Evolutionary conservation across 306 rosid species (phyloP), one percentile per base, ranked within the genome.

Genomic region (Purshia tridentata): DNA sequence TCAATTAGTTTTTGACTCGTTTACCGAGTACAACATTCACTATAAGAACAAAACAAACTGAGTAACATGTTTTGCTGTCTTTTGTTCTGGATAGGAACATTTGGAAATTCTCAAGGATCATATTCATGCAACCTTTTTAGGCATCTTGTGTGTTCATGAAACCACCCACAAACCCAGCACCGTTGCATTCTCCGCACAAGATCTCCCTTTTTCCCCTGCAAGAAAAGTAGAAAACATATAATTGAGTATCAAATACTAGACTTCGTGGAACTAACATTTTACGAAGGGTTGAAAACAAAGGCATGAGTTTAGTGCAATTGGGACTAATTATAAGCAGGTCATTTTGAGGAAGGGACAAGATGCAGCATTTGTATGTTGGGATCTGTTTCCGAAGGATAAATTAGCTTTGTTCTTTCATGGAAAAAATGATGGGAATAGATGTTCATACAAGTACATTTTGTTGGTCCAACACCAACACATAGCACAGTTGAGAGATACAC

Each of bases 151-250:
- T 64, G 95, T 87, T 95, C 97, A 95, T 87, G 84, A 88, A 90
- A 60, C 99, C 99, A 61, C 98, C 99, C 18, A 81, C 0, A 82
- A 95, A 95, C 75, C 99, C 99, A 70, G 99, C 99, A 63, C 99
- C 99, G 71, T 92, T 95, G 81, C 99, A 95, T 2, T 42, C 45
- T 66, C 99, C 99, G 83, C 99, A 95, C 72, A 95, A 69, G 40
- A 95, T 82, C 1, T 95, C 92, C 81, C 72, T 87, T 75, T 86
- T 95, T 67, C 99, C 99, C 76, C 99, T 95, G 91, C 85, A 86
- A 70, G 52, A 68, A n/a, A n/a, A n/a, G n/a, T n/a, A n/a, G n/a
- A n/a, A 72, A 78, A 10, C 23, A 69, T 35, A 54, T 22, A 49
- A 49, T 14, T 61, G 8, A 50, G 53, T 35, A 42, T 69, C 4